Evolutionary conservation across 495 filamentous ascomycete genomes (phyloP), one percentile per base, ranked within the genome.

Genomic region (Lentithecium fluviatile): DNA sequence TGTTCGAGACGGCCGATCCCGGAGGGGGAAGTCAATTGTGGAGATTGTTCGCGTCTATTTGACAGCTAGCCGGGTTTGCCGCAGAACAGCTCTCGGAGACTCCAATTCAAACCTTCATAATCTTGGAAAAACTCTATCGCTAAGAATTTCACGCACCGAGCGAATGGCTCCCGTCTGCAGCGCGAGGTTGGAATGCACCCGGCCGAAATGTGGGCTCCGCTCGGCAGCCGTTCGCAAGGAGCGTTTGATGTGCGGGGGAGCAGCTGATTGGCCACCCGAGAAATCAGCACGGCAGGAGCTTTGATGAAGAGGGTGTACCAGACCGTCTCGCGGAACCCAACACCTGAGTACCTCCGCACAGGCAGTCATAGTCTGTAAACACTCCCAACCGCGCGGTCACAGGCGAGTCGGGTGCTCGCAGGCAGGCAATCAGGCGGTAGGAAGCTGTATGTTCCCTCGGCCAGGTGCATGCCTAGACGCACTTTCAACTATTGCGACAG

Each of bases 61-160:
- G 58, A 61, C 42, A 29, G 50, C 49, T 61, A 61, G 13, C 37
- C 58, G 58, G 53, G 58, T 53, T 61, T 54, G 29, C 26, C 40
- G 36, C 36, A 38, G 36, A 38, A 38, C 36, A 38, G 8, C 8
- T 7, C 36, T 38, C 36, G 36, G 7, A n/a, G n/a, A n/a, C n/a
- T n/a, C n/a, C n/a, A n/a, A n/a, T n/a, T n/a, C n/a, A n/a, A n/a
- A n/a, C n/a, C 40, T 43, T 3, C 40, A 43, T 6, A 13, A 6
- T 43, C 4, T 15, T 15, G 4, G 5, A 15, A 43, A 6, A 6
- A 13, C 40, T 5, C 15, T 15, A 8, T 15, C 3, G n/a, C n/a
- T 15, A 20, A 13, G 6, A 13, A 5, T n/a, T 20, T 52, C 49
- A 24, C 7, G 45, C 45, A 24, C 45, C 40, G 40, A 43, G 40